These are phyloP conservation scores for Bruguiera gymnorhiza DNA, from an alignment of 345 rosid species.

Conservation along the genomic window DNA sequence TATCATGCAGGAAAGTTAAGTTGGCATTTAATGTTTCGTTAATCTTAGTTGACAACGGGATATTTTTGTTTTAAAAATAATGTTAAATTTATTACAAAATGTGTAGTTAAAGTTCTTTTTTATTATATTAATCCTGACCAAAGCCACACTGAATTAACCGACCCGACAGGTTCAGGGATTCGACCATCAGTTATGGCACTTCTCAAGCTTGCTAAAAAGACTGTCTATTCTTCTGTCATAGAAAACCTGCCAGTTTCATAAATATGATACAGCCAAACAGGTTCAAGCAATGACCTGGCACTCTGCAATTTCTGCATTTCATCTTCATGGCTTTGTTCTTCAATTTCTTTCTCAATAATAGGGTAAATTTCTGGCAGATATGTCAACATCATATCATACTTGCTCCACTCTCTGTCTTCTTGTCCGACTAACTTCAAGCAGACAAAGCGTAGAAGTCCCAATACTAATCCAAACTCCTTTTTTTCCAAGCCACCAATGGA, in stretches of 20 bases:
- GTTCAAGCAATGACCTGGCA: slow-evolving; percentile 64
- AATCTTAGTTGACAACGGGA: no score
- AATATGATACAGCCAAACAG: slow-evolving; percentile 80
- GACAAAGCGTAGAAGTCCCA: slow-evolving; percentile 57
- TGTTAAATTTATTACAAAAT: no score
- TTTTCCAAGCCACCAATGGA: slow-evolving; percentile 53
- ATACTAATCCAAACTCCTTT: slow-evolving; percentile 50
- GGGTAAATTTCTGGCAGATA: slow-evolving; percentile 64
- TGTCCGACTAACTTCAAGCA: slow-evolving; percentile 48
- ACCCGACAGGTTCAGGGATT: not conserved
- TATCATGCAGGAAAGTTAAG: not conserved
- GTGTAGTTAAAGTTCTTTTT: no score
- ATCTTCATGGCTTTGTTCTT: slow-evolving; percentile 44
- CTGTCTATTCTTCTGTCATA: slow-evolving; percentile 40
- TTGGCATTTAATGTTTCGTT: no score
- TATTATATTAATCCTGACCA: no score
- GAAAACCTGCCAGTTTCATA: slow-evolving; percentile 71
- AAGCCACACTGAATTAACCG: no score
- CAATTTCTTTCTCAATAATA: slow-evolving; percentile 50
- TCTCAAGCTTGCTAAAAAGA: not conserved
- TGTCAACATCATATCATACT: slow-evolving; percentile 64
- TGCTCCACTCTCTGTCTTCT: slow-evolving; percentile 65
- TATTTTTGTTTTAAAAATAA: no score
- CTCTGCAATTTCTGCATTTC: slow-evolving; percentile 32
- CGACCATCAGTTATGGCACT: not conserved